Evolutionary conservation across 306 rosid genomes (phyloP), one percentile per base, ranked within the genome.

Genomic region (Cyamopsis tetragonoloba): DNA sequence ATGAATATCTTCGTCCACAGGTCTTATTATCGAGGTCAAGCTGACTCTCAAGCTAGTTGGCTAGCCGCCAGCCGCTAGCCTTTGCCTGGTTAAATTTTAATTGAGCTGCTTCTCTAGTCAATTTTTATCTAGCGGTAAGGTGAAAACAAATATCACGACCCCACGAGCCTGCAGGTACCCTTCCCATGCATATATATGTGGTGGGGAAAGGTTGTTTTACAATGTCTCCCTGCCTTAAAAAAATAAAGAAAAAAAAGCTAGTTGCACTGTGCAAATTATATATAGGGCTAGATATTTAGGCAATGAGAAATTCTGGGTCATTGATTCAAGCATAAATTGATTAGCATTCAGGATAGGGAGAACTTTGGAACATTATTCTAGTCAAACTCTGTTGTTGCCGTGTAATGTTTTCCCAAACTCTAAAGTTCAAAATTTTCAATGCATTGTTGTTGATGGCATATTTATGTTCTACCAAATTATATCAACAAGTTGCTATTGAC

Each of bases 161-260:
- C 77, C 47, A 72, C 77, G 20, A 7, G 13, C 56, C 71, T 50
- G 71, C 71, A 62, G 63, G 77, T 61, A 50, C 77, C 71, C 62
- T 51, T 72, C 59, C 55, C 53, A 61, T 64, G 66, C 58, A 73
- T n/a, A n/a, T n/a, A 28, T 53, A 47, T 51, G 72, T 73, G 78
- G 78, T 73, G 65, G 78, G 78, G 72, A 44, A 73, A 64, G 64
- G 41, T 43, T 42, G 71, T 72, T 72, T 64, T 66, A 31, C 24
- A 44, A 50, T 50, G 71, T 73, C 38, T 41, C 72, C 63, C 12
- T 7, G 2, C 41, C 64, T 1, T 14, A 10, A n/a, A n/a, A n/a
- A n/a, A 47, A 49, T 66, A 5, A 13, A 20, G 49, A 46, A 9
- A 18, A 44, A 59, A 28, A 56, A 28, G 14, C 76, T 30, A 24